These are phyloP conservation scores for Paracorniculantispora psalliotae DNA, from an alignment of 2,329 filamentous ascomycete genomes.

Conservation along the genomic window DNA sequence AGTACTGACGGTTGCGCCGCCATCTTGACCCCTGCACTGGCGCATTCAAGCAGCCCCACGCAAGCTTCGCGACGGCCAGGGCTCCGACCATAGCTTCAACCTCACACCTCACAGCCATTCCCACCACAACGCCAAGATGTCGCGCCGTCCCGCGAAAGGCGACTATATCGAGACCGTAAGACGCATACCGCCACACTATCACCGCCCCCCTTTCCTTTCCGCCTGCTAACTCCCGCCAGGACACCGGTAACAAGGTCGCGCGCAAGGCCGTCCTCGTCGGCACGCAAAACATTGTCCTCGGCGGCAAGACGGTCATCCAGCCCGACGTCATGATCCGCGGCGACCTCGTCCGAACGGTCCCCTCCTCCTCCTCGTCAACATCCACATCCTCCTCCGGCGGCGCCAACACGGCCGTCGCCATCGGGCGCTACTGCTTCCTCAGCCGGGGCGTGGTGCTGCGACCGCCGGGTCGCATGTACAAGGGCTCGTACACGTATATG, in stretches of 20 bases:
- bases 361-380: constrained; percentile 35
- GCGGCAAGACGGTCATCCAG: constrained; percentile 93
- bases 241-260: constrained; percentile 97
- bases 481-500: constrained; percentile 75
- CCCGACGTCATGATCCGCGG: constrained; percentile 91
- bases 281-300: constrained; percentile 96
- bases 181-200: neutral
- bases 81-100: constrained; percentile 9
- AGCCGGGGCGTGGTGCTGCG: constrained; percentile 72
- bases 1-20: too few relatives aligned
- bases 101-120: neutral
- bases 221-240: constrained; percentile 44
- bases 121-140: constrained; percentile 49
- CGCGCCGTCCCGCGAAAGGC: constrained; percentile 72
- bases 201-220: neutral
- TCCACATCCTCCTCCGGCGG: constrained; percentile 35
- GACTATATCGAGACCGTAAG: constrained; percentile 95
- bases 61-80: neutral
- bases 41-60: too few relatives aligned
- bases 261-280: constrained; percentile 87
- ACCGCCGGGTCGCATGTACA: constrained; percentile 77
- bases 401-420: constrained; percentile 65
- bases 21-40: too few relatives aligned
- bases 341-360: constrained; percentile 64
- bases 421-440: constrained; percentile 89